Base-by-base conservation (phyloP, 148 eudicot species). In the Polygonum maritimum region DNA sequence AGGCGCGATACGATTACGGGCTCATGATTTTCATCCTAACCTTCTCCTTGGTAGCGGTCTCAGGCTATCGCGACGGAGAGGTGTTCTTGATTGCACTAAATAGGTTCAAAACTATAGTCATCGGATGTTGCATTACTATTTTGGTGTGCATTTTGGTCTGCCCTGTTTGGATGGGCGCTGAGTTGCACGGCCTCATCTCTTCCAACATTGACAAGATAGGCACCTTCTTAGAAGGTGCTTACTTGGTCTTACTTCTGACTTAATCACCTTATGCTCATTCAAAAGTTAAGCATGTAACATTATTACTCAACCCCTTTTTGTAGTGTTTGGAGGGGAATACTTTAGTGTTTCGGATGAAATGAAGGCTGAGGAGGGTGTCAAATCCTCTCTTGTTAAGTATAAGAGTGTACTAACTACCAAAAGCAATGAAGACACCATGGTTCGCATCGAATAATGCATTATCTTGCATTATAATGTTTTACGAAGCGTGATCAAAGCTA, bases 91-190 rank as follows among this genome's bases (percentile, higher is more conserved):
- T 86, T 81, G 91, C 92, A 0, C 76, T 79, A 1, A 48, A 75
- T 52, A 83, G 94, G 58, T 78, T 92, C 0, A 80, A 84, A 26
- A 87, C 97, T 3, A 78, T 92, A 35, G 67, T 83, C 2, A 82
- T 88, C 0, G 79, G 98, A 38, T 84, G 83, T 57, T 21, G 84
- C 2, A 78, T 85, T 10, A 84, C 90, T 15, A 78, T 89, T 31
- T 5, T 87, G 8, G 51, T 84, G 0, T 86, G 88, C 77, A 74
- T 89, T 14, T 35, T 85, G 3, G 70, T 93, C 1, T 87, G 81
- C 39, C 98, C 96, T 0, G 91, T 87, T 8, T 93, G 96, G 98
- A 96, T 89, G 21, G 96, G 98, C 7, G 76, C 83, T 21, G 98
- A 90, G 52, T 89, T 93, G 69, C 92, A 89, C 69, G 77, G 83